A percentile compares a stretch with the other conserved stretches of the same genome.
These are phyloP conservation scores for Colletotrichum simmondsii DNA, from an alignment of 2,329 filamentous ascomycete genomes.

Conservation along the genomic window DNA sequence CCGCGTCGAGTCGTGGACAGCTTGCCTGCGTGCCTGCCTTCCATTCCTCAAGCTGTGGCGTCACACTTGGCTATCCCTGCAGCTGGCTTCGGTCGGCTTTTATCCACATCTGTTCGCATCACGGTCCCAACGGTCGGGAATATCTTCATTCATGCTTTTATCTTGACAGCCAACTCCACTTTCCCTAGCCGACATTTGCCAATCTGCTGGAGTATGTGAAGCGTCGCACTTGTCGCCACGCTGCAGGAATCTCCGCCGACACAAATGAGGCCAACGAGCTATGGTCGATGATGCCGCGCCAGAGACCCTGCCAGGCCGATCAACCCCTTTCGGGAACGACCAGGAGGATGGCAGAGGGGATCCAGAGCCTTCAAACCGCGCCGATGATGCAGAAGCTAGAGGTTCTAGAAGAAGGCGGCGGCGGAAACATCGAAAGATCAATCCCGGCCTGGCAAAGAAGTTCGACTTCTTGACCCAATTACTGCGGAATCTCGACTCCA, in stretches of 20 bases:
- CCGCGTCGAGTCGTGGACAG: not conserved
- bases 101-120: conserved; percentile 19
- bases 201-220: conserved; percentile 26
- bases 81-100: conserved; percentile 21
- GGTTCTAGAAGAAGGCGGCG: conserved; percentile 45
- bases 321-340: conserved; percentile 36
- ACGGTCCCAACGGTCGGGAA: conserved; percentile 26
- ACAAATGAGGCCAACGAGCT: conserved; percentile 48
- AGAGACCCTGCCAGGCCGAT: conserved; percentile 49
- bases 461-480: conserved; percentile 70
- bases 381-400: conserved; percentile 32
- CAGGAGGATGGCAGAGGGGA: conserved; percentile 33
- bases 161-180: not conserved
- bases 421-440: conserved; percentile 49
- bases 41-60: conserved; percentile 23
- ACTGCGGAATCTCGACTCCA: conserved; percentile 69
- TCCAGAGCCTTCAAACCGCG: conserved; percentile 12
- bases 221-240: conserved; percentile 3
- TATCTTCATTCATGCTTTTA: conserved; percentile 1
- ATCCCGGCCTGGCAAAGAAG: conserved; percentile 64
- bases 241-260: conserved; percentile 18
- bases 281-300: conserved; percentile 64
- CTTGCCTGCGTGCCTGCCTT: conserved; percentile 5
- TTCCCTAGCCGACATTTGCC: not conserved
- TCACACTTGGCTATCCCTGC: conserved; percentile 31